Evolutionary conservation across 352 stramenopile genomes (phyloP).

Genomic region (Globisporangium paddicum): DNA sequence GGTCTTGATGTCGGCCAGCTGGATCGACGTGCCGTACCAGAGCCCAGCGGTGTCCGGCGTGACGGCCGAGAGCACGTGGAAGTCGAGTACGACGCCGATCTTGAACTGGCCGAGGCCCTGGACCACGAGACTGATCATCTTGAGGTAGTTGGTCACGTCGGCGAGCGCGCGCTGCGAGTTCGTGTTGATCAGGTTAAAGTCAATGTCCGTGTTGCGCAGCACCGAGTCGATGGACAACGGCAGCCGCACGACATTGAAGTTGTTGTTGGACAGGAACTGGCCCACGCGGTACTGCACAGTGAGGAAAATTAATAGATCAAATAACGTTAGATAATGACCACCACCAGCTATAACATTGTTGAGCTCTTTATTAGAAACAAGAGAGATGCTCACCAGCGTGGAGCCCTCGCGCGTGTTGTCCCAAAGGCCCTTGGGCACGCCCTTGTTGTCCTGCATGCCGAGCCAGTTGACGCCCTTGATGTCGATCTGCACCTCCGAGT

Average conservation of each 20-base stretch:
- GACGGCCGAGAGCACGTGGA: conserved; percentile 60
- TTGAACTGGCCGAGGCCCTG: conserved; percentile 73
- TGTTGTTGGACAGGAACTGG: conserved; percentile 71
- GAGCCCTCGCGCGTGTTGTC: conserved; percentile 76
- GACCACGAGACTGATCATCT: conserved; percentile 49
- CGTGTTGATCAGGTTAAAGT: conserved; percentile 69
- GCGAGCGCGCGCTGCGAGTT: conserved; percentile 78
- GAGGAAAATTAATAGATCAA: neutral
- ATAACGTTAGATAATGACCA: neutral
- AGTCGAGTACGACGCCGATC: conserved; percentile 77
- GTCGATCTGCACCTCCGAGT: conserved; percentile 58
- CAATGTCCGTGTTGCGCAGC: conserved; percentile 58
- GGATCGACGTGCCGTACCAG: conserved; percentile 78
- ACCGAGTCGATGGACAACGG: conserved; percentile 69
- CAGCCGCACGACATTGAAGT: conserved; percentile 79
- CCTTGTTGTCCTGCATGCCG: conserved; percentile 69
- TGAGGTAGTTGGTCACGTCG: conserved; percentile 57
- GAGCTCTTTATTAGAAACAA: neutral
- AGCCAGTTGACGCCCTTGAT: conserved; percentile 88
- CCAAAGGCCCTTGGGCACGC: conserved; percentile 74
- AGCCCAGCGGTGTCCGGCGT: conserved; percentile 38
- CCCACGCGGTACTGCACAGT: conserved; percentile 49
- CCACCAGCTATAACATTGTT: neutral
- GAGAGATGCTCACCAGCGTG: conserved; percentile 29
- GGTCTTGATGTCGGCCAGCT: conserved; percentile 64